Evolutionary conservation across 345 rosid species (phyloP).

Genomic region (Laguncularia racemosa): DNA sequence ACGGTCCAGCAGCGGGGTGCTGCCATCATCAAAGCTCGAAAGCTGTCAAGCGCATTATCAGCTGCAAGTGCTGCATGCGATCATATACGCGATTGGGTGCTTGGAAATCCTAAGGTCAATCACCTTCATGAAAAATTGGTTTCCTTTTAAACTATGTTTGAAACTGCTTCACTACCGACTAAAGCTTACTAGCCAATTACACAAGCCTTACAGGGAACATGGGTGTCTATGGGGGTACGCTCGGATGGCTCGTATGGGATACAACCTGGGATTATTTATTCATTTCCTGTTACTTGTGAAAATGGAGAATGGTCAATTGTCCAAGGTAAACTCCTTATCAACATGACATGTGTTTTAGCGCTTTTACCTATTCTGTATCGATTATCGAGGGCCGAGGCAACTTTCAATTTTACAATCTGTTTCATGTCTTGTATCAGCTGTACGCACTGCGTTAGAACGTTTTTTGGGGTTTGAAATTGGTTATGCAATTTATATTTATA

Average conservation of each 20-base stretch:
- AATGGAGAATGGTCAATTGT: conserved; percentile 77
- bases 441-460: too few species aligned
- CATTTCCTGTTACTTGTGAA: conserved; percentile 69
- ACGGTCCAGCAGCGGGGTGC: conserved; percentile 71
- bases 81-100: conserved; percentile 76
- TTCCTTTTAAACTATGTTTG: background rate
- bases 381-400: too few species aligned
- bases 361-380: too few species aligned
- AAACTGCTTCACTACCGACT: background rate
- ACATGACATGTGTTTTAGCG: too few species aligned
- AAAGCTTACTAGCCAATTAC: background rate
- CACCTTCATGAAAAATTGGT: background rate
- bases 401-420: too few species aligned
- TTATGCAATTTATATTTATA: background rate
- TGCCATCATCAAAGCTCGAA: conserved; percentile 55
- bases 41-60: conserved; percentile 66
- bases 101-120: conserved; percentile 66
- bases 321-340: conserved; percentile 44
- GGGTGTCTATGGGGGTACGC: conserved; percentile 89
- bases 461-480: background rate
- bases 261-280: conserved; percentile 63
- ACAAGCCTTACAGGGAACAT: conserved; percentile 40
- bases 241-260: conserved; percentile 89
- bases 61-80: conserved; percentile 90
- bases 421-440: too few species aligned